phyloP scores from a whole-genome alignment of 2,329 filamentous ascomycete genomes.

The Trichophyton simii region DNA sequence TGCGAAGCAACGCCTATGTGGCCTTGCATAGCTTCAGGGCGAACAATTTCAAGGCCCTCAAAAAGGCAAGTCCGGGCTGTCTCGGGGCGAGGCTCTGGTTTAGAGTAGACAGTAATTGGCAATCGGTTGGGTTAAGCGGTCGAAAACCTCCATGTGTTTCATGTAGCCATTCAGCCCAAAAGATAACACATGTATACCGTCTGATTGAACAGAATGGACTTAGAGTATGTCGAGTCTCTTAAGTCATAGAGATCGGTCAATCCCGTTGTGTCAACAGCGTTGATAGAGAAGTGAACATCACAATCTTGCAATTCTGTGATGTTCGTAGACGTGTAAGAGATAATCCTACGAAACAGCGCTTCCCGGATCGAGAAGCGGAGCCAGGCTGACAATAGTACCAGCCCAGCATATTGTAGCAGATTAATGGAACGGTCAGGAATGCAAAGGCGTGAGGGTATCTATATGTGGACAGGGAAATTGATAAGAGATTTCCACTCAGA shows the following conservation, averaged over 20 bases:
- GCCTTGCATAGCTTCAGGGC: no score
- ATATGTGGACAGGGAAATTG: not conserved
- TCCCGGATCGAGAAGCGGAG: slow-evolving; percentile 35
- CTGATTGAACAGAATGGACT: not conserved
- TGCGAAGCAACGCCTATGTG: no score
- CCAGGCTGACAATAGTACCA: slow-evolving; percentile 30
- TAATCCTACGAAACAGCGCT: slow-evolving; percentile 40
- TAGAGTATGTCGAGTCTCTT: slow-evolving; percentile 36
- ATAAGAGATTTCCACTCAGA: not conserved
- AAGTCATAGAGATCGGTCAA: slow-evolving; percentile 49
- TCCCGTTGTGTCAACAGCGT: slow-evolving; percentile 48
- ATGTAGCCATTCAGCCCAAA: no score
- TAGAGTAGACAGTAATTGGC: no score
- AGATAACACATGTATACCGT: no score
- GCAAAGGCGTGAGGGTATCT: not conserved
- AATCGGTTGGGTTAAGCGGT: no score
- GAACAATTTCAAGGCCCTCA: no score
- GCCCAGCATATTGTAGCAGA: slow-evolving; percentile 25
- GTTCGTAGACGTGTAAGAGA: slow-evolving; percentile 44
- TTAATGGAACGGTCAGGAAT: not conserved
- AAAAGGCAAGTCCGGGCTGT: no score
- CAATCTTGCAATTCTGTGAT: slow-evolving; percentile 50
- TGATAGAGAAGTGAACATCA: slow-evolving; percentile 53
- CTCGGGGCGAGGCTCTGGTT: no score
- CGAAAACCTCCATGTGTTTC: no score